These are phyloP conservation scores for Apiotrichum mycotoxinovorans DNA, from an alignment of 1,284 basidiomycete genomes.

Conservation along the genomic window DNA sequence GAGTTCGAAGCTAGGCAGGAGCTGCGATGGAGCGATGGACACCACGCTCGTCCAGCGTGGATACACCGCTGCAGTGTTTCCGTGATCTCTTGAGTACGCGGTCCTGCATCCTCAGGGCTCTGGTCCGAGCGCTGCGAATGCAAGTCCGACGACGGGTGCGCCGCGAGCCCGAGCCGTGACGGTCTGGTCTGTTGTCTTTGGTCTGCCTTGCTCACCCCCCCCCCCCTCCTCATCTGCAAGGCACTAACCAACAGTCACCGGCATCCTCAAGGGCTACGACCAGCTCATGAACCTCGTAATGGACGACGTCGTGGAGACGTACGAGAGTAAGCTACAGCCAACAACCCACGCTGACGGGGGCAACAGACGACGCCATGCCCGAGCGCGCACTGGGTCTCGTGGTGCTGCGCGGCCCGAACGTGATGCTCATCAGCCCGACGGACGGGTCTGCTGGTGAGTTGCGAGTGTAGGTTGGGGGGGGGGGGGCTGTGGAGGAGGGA, in stretches of 20 bases:
- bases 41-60: too few relatives aligned
- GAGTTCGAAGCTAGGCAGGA: too few relatives aligned
- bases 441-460: conserved; percentile 70
- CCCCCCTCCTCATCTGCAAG: not conserved
- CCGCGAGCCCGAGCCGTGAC: too few relatives aligned
- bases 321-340: conserved; percentile 40
- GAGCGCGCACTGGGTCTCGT: conserved; percentile 71
- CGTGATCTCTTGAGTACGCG: too few relatives aligned
- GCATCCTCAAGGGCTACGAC: conserved; percentile 91
- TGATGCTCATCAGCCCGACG: conserved; percentile 85
- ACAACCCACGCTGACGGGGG: not conserved
- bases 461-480: not conserved
- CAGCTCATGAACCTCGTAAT: conserved; percentile 86
- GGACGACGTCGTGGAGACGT: conserved; percentile 52
- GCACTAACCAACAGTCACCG: conserved; percentile 64
- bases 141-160: too few relatives aligned
- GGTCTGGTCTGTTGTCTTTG: too few relatives aligned
- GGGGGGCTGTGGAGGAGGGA: too few relatives aligned
- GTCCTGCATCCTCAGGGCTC: too few relatives aligned
- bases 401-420: conserved; percentile 85
- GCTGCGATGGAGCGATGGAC: too few relatives aligned
- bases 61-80: too few relatives aligned
- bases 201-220: not conserved
- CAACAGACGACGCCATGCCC: conserved; percentile 64
- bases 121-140: too few relatives aligned